Percentiles rank a stretch among this genome's conserved stretches.
Evolutionary conservation across 75 land plant genomes (phyloP).

Genomic region (Sequoiadendron giganteum): DNA sequence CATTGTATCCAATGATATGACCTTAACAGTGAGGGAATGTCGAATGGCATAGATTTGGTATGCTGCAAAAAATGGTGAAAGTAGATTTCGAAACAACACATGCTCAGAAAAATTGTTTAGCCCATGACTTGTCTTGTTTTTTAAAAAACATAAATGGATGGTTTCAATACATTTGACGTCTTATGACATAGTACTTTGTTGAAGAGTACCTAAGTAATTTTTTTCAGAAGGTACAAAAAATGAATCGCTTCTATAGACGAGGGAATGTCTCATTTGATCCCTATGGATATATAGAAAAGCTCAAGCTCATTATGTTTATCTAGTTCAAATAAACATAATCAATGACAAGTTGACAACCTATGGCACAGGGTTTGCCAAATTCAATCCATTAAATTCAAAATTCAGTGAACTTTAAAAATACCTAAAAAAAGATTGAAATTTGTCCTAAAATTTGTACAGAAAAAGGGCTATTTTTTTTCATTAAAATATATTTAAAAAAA

Average conservation of each 20-base stretch:
- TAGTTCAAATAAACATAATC: too few species aligned
- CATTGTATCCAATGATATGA: background rate
- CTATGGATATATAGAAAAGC: background rate
- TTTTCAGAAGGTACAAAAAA: background rate
- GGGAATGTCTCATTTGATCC: background rate
- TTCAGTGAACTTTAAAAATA: too few species aligned
- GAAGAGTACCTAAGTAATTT: background rate
- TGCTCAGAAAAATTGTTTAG: background rate
- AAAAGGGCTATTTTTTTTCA: too few species aligned
- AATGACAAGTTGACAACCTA: too few species aligned
- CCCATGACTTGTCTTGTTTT: background rate
- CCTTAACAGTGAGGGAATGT: background rate
- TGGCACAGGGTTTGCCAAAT: too few species aligned
- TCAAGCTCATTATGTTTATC: background rate
- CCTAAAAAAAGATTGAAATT: too few species aligned
- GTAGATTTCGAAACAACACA: background rate
- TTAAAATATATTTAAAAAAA: too few species aligned
- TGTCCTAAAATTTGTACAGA: too few species aligned
- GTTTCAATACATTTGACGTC: background rate
- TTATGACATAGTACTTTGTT: background rate
- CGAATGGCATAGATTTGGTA: background rate
- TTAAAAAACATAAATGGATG: background rate
- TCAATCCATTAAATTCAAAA: too few species aligned
- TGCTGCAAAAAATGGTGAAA: background rate
- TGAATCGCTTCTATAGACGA: background rate